Evolutionary conservation across 805 yeast species (phyloP).

Genomic region (Kodamaea fukazawae): DNA sequence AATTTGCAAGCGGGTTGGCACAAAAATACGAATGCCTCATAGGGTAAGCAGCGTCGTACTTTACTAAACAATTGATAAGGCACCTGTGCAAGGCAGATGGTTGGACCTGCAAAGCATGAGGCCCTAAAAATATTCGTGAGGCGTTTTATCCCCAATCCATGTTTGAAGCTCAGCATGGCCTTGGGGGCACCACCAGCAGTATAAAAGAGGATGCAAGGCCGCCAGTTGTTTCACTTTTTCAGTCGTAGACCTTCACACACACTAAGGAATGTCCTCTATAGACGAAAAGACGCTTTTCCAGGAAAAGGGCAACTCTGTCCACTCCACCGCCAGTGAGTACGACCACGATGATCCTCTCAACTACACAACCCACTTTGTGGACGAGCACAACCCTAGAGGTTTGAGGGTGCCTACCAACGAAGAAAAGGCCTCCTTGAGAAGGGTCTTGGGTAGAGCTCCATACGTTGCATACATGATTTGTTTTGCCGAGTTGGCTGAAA

Average conservation of each 20-base stretch:
- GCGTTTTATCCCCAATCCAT: no score
- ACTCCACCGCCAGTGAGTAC: constrained; percentile 9
- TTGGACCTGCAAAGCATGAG: no score
- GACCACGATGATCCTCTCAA: constrained; percentile 17
- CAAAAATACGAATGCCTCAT: no score
- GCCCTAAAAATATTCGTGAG: no score
- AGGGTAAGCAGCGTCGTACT: no score
- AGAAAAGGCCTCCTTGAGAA: constrained; percentile 27
- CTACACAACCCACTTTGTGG: constrained; percentile 22
- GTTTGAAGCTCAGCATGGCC: no score
- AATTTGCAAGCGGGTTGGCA: no score
- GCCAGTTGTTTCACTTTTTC: no score
- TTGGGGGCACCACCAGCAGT: no score
- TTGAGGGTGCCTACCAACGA: constrained; percentile 31
- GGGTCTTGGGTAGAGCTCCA: constrained; percentile 47
- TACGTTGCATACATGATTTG: constrained; percentile 49
- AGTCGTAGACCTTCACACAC: background rate
- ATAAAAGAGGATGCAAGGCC: no score
- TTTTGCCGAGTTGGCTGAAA: constrained; percentile 47
- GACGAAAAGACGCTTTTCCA: constrained; percentile 4
- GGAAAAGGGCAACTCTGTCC: constrained; percentile 3
- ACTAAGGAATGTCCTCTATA: constrained; percentile 3
- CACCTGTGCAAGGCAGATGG: no score
- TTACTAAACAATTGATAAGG: no score
- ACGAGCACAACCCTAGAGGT: constrained; percentile 38